These are phyloP conservation scores for Chrysosporium queenslandicum DNA, from an alignment of 2,329 filamentous ascomycete genomes.

Conservation along the genomic window DNA sequence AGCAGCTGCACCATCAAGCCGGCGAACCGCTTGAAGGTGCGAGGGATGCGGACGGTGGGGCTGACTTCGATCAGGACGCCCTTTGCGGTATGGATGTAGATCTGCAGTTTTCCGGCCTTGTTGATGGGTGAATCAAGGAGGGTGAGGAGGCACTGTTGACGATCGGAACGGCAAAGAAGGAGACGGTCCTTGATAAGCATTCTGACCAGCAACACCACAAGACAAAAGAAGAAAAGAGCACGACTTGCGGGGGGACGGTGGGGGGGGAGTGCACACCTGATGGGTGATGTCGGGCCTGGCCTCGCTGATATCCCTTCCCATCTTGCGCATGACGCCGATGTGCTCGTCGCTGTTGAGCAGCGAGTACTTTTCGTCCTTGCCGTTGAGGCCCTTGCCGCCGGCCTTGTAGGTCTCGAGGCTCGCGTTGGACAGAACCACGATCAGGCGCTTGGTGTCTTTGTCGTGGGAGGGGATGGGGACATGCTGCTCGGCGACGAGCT, in stretches of 20 bases:
- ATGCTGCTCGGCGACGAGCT: constrained; percentile 88
- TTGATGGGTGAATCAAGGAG: constrained; percentile 97
- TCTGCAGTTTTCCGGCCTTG: constrained; percentile 94
- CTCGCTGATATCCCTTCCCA: constrained; percentile 97
- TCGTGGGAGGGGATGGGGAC: constrained; percentile 72
- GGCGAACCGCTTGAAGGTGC: constrained; percentile 97
- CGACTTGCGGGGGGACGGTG: constrained; percentile 4
- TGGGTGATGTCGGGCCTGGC: constrained; percentile 96
- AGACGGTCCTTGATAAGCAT: constrained; percentile 19
- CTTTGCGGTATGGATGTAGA: constrained; percentile 97
- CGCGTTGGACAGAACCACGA: constrained; percentile 93
- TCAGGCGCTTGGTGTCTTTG: constrained; percentile 82
- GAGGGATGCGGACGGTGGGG: constrained; percentile 91
- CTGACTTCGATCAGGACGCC: constrained; percentile 96
- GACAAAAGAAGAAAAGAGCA: not conserved
- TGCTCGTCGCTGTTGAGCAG: constrained; percentile 98
- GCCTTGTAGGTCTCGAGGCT: constrained; percentile 90
- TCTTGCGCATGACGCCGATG: constrained; percentile 98
- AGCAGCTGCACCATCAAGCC: constrained; percentile 97
- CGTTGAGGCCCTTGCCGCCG: constrained; percentile 34
- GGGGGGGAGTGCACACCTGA: constrained; percentile 56
- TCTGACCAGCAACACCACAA: not conserved
- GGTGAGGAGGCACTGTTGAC: constrained; percentile 76
- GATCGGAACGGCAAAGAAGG: not conserved
- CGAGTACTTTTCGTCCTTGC: constrained; percentile 87